Evolutionary conservation across 2,329 filamentous ascomycete genomes (phyloP).

Genomic region (Alternaria metachromatica): DNA sequence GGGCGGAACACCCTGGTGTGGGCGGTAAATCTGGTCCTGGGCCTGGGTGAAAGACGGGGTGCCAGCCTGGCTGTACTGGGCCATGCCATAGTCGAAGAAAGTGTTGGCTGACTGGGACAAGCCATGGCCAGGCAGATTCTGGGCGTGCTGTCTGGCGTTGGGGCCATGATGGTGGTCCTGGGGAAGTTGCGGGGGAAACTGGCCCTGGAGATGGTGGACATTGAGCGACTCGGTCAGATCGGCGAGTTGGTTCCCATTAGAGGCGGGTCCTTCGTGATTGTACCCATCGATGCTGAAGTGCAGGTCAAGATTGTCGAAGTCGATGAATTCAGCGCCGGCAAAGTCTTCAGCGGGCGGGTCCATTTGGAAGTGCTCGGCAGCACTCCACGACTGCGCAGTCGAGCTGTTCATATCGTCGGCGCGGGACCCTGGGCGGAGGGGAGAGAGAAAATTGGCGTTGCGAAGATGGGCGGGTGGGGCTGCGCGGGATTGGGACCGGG

Average conservation of each 20-base stretch:
- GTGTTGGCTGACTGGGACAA: slow-evolving; percentile 29
- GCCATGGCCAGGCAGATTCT: slow-evolving; percentile 18
- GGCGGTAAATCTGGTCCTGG: slow-evolving; percentile 53
- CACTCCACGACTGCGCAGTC: slow-evolving; percentile 47
- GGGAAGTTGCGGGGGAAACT: slow-evolving; percentile 35
- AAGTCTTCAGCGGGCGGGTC: slow-evolving; percentile 52
- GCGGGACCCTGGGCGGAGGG: slow-evolving; percentile 15
- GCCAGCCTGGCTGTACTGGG: slow-evolving; percentile 42
- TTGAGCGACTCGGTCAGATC: slow-evolving; percentile 43
- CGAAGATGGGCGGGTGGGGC: slow-evolving; percentile 14
- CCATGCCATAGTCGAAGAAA: slow-evolving; percentile 48
- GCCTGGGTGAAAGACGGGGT: slow-evolving; percentile 50
- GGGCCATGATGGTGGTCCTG: slow-evolving; percentile 35
- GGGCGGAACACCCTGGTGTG: slow-evolving; percentile 71
- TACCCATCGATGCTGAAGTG: slow-evolving; percentile 40
- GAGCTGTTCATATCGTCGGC: slow-evolving; percentile 43
- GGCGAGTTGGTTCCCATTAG: slow-evolving; percentile 36
- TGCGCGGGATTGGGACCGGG: slow-evolving; percentile 5
- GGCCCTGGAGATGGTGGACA: slow-evolving; percentile 42
- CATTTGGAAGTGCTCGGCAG: slow-evolving; percentile 50
- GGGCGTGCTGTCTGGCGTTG: slow-evolving; percentile 21
- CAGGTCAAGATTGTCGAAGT: slow-evolving; percentile 46
- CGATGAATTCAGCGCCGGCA: slow-evolving; percentile 51
- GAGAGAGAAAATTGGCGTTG: slow-evolving; percentile 17
- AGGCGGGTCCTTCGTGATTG: slow-evolving; percentile 23